These are phyloP conservation scores for Fusarium armeniacum DNA, from an alignment of 2,329 filamentous ascomycete genomes.

Conservation along the genomic window DNA sequence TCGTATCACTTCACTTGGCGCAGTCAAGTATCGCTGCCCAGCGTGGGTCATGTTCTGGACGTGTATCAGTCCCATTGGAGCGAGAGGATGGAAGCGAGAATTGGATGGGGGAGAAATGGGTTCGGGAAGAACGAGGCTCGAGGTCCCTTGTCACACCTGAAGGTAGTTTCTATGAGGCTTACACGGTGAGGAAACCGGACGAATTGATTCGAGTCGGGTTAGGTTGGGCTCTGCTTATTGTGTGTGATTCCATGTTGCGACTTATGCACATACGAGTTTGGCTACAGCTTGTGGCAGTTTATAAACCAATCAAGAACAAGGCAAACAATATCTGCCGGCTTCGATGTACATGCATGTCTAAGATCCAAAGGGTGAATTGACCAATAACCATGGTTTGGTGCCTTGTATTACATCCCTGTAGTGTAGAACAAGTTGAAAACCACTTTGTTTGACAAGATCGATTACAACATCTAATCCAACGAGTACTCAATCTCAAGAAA, in stretches of 20 bases:
- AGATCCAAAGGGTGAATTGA: background rate
- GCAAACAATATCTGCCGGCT: conserved; percentile 11
- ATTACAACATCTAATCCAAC: background rate
- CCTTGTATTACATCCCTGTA: background rate
- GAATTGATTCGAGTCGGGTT: conserved; percentile 8
- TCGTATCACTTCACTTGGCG: conserved; percentile 18
- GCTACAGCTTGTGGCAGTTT: conserved; percentile 17
- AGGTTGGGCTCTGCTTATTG: conserved; percentile 2
- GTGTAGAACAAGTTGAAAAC: background rate
- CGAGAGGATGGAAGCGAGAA: conserved; percentile 23
- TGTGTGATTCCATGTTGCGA: conserved; percentile 20
- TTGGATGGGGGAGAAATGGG: conserved; percentile 33
- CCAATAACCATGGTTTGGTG: background rate
- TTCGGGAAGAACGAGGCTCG: conserved; percentile 26
- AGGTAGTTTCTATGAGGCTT: conserved; percentile 33
- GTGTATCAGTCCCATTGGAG: conserved; percentile 52
- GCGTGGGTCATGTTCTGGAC: conserved; percentile 45
- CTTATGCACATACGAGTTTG: conserved; percentile 1
- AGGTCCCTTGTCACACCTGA: conserved; percentile 17
- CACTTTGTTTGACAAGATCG: background rate
- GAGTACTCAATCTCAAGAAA: background rate
- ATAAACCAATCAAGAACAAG: conserved; percentile 21
- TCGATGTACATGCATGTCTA: background rate
- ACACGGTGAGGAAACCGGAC: conserved; percentile 14
- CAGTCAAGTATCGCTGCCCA: conserved; percentile 50